Percentiles rank a stretch among this genome's conserved stretches.
phyloP scores from a whole-genome alignment of 805 yeast genomes.

The Saturnispora serradocipensis region DNA sequence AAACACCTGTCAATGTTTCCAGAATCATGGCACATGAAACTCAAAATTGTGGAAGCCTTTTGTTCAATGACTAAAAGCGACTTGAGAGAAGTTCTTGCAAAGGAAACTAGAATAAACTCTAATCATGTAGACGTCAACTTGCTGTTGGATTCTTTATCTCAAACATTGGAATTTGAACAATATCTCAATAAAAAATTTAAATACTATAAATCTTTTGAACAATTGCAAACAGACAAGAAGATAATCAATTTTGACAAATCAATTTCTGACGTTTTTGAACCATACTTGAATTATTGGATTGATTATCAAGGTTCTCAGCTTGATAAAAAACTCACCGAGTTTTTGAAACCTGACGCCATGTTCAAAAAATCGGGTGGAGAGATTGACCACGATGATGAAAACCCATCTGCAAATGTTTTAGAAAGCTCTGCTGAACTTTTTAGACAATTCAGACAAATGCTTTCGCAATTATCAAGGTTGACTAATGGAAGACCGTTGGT shows the following conservation, averaged over 20 bases:
- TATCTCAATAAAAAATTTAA: slow-evolving; percentile 57
- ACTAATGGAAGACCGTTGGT: slow-evolving; percentile 41
- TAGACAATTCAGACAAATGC: slow-evolving; percentile 59
- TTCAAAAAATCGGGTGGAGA: slow-evolving; percentile 29
- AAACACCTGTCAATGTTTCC: slow-evolving; percentile 54
- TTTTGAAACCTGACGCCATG: slow-evolving; percentile 48
- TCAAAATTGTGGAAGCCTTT: slow-evolving; percentile 51
- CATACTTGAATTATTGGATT: slow-evolving; percentile 79
- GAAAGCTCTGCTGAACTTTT: slow-evolving; percentile 85
- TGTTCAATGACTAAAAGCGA: slow-evolving; percentile 65
- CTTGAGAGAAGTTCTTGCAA: slow-evolving; percentile 42
- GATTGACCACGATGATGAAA: slow-evolving; percentile 11
- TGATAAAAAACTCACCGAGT: slow-evolving; percentile 53
- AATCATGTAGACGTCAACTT: slow-evolving; percentile 46
- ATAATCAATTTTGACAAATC: slow-evolving; percentile 28
- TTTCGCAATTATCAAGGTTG: slow-evolving; percentile 62
- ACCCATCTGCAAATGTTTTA: slow-evolving; percentile 42
- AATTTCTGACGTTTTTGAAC: slow-evolving; percentile 69
- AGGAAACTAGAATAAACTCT: slow-evolving; percentile 27
- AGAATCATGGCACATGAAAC: slow-evolving; percentile 57
- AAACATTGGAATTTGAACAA: slow-evolving; percentile 77
- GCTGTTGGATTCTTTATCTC: slow-evolving; percentile 59
- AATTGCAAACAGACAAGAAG: slow-evolving; percentile 24
- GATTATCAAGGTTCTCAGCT: slow-evolving; percentile 67
- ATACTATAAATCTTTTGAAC: slow-evolving; percentile 29